Evolutionary conservation across 495 filamentous ascomycete species (phyloP), one percentile per base, ranked within the genome.

Genomic region (Staphylotrichum tortipilum): DNA sequence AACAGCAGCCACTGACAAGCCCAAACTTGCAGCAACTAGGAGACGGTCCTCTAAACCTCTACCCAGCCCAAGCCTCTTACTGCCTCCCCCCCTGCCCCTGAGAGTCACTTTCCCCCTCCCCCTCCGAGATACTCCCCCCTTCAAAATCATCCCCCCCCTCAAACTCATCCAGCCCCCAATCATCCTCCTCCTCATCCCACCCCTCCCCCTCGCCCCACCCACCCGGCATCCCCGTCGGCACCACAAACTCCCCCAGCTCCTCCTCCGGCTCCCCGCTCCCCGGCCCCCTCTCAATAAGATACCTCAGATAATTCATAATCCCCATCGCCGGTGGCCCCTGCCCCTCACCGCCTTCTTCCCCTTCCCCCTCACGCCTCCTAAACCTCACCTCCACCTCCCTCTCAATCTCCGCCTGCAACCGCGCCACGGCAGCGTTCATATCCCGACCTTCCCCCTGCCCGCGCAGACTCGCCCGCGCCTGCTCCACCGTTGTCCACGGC

Each of bases 401-500:
- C 51, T 41, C 22, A 10, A 39, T 14, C 31, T 30, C 33, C 31
- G 23, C 44, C 19, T 10, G 10, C 19, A 47, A n/a, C 44, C 44
- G 15, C 12, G 23, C 44, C 12, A 17, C n/a, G 0, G 44, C 44
- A 5, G 26, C 26, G 2, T 22, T 2, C 45, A 19, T 3, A n/a
- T 36, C 45, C 15, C 7, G 3, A 15, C 28, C 21, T 9, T 3
- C 2, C 33, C n/a, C 2, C 17, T 39, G 30, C 22, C 2, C 4
- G 8, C 47, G 37, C 12, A 8, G 41, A 8, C 3, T 24, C 43
- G 23, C 45, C 3, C 23, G 23, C 12, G n/a, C 5, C n/a, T 9
- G 19, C 19, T 33, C 37, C 4, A 9, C 15, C 21, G 11, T 12
- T 21, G 8, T 7, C 63, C 63, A 74, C 11, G 68, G 68, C 29